A percentile compares a stretch with the other conserved stretches of the same genome.
phyloP scores from a whole-genome alignment of 345 rosid genomes.

The Lepidium sativum region DNA sequence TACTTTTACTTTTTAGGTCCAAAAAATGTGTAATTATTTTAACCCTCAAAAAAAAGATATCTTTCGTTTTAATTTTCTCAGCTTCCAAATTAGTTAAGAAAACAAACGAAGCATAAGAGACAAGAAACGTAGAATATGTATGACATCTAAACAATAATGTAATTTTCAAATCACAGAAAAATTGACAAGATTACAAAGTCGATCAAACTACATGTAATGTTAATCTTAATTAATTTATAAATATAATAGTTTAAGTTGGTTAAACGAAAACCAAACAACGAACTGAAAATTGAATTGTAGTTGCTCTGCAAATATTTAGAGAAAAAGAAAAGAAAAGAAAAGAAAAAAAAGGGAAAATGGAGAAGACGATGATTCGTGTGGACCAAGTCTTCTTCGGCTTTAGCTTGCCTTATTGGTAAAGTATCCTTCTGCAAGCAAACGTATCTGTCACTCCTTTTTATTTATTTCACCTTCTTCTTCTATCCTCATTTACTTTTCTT shows the following conservation, averaged over 20 bases:
- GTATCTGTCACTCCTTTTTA: constrained; percentile 26
- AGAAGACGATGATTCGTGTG: constrained; percentile 31
- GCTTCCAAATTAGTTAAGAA: neutral
- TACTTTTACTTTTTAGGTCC: neutral
- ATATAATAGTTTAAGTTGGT: neutral
- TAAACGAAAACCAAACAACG: neutral
- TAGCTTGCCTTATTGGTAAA: constrained; percentile 36
- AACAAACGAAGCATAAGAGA: neutral
- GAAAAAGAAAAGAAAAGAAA: too few species aligned
- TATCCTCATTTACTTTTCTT: neutral
- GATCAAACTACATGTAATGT: neutral
- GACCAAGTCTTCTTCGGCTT: constrained; percentile 26
- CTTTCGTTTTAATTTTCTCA: neutral
- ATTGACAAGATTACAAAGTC: too few species aligned
- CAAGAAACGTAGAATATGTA: neutral
- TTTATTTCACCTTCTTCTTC: neutral
- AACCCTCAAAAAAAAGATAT: neutral
- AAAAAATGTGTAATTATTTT: neutral
- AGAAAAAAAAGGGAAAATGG: neutral
- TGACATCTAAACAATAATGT: too few species aligned
- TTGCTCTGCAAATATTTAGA: neutral
- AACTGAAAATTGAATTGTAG: neutral
- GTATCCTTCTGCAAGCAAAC: constrained; percentile 25
- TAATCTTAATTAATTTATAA: neutral
- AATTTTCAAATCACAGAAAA: too few species aligned